Percentiles rank a stretch among this genome's conserved stretches.
Conservation (phyloP, 1,284 basidiomycete species). For the Heimioporus retisporus region DNA sequence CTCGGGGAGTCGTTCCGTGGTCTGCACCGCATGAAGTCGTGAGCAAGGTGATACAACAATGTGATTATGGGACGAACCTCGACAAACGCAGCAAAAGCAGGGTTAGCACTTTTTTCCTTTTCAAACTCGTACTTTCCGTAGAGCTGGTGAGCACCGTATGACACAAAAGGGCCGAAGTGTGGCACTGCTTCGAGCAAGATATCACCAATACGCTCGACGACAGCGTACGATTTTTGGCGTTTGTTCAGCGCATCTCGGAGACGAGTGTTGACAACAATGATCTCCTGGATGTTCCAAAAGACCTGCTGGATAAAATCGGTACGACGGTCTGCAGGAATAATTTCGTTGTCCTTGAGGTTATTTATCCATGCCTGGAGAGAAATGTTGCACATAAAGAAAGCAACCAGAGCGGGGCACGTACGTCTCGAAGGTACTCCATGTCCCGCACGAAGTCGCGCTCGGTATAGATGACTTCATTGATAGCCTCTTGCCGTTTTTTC, state of each 20-base stretch:
- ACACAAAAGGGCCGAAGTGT: slow-evolving; percentile 93
- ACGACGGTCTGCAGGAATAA: slow-evolving; percentile 83
- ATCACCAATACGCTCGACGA: slow-evolving; percentile 95
- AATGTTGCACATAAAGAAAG: slow-evolving; percentile 15
- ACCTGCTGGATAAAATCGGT: slow-evolving; percentile 95
- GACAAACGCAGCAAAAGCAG: slow-evolving; percentile 96
- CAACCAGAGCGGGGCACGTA: slow-evolving; percentile 51
- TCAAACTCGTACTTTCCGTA: slow-evolving; percentile 99
- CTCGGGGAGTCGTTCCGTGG: slow-evolving; percentile 93
- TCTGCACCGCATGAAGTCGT: slow-evolving; percentile 52
- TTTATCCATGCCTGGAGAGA: slow-evolving; percentile 86
- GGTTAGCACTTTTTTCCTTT: slow-evolving; percentile 96
- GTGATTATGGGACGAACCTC: slow-evolving; percentile 67
- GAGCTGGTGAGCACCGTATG: slow-evolving; percentile 96
- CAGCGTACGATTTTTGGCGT: slow-evolving; percentile 94
- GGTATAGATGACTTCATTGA: slow-evolving; percentile 99
- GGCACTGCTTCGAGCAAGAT: slow-evolving; percentile 92
- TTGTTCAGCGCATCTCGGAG: slow-evolving; percentile 96
- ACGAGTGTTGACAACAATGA: slow-evolving; percentile 91
- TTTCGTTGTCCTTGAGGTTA: slow-evolving; percentile 80
- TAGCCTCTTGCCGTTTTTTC: slow-evolving; percentile 98
- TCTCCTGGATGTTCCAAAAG: slow-evolving; percentile 98
- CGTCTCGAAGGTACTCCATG: slow-evolving; percentile 98
- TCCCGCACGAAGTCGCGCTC: slow-evolving; percentile 98
- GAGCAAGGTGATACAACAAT: slow-evolving; percentile 16